Evolutionary conservation across 768 basidiomycete genomes (phyloP), one percentile per base, ranked within the genome.

Genomic region (Leccinum sublutescens): DNA sequence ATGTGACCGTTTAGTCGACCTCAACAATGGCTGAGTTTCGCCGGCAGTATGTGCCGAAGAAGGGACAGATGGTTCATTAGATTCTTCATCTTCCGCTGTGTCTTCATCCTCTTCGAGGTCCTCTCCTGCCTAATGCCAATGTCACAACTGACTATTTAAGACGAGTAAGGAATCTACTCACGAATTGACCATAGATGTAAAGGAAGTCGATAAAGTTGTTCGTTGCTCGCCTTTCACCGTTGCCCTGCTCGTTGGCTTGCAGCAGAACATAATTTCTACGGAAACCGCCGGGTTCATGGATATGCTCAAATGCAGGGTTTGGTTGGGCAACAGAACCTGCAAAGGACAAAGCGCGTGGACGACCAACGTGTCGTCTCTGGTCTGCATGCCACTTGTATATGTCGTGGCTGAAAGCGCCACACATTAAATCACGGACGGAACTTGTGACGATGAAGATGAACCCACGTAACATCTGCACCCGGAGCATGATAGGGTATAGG

Each of bases 331-430:
- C 75, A 40, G 79, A 79, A 3, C 83, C 86, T 11, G 86, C 79
- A 64, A 83, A 91, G 0, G 91, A 93, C 38, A 83, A 80, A n/a
- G 88, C 78, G 40, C 91, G 87, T 17, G 82, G 78, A 45, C 91
- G 84, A 12, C 74, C 78, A 17, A 77, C 79, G 59, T 83, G 80
- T 57, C 86, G 82, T 25, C 80, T 82, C 56, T 86, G 85, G 65
- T 90, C 88, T 15, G 85, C 80, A 62, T 95, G 89, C 90, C 94
- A 98, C 75, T 97, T 98, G 79, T 97, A 98, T 43, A 98, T 89
- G 62, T 88, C 88, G 68, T 96, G 94, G 17, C 89, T 91, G 62
- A n/a, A 58, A 61, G 49, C 29, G 54, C 25, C 15, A 12, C 38
- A 61, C 25, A 45, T 56, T 62, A 52, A 59, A 52, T 54, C 40